Evolutionary conservation across 148 eudicot genomes (phyloP).

Genomic region (Silene latifolia): DNA sequence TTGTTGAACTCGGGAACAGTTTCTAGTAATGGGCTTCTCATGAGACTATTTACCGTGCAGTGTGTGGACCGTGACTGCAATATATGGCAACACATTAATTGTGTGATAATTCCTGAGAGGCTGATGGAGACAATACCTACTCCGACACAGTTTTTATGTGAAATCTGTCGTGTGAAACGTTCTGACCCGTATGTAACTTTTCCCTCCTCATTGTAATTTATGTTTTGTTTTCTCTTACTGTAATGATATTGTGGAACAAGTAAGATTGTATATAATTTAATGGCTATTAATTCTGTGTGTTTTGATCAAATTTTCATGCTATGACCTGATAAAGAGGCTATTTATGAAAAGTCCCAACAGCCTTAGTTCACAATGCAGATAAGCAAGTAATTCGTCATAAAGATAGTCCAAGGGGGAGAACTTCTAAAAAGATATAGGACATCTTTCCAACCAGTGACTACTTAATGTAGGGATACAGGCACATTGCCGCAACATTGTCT

Average conservation of each 20-base stretch:
- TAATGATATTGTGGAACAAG: not conserved
- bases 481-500: not conserved
- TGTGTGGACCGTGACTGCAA: slow-evolving; percentile 71
- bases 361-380: not conserved
- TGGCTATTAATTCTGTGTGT: not conserved
- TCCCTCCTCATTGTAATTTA: slow-evolving; percentile 2
- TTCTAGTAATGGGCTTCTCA: slow-evolving; percentile 8
- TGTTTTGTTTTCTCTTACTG: not conserved
- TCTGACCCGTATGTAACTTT: slow-evolving; percentile 87
- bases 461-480: not conserved
- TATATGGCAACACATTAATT: slow-evolving; percentile 71
- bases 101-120: slow-evolving; percentile 68
- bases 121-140: slow-evolving; percentile 41
- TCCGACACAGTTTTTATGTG: slow-evolving; percentile 57
- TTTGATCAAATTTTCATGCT: not conserved
- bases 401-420: not conserved
- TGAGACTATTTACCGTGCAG: slow-evolving; percentile 39
- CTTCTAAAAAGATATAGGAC: not conserved
- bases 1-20: not conserved
- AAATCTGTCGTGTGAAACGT: slow-evolving; percentile 70
- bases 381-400: not conserved
- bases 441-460: not conserved
- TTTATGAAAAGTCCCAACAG: not conserved
- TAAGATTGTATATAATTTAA: not conserved
- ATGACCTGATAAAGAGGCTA: not conserved